Conservation (phyloP, 2,329 filamentous ascomycete genomes). For the Ceratocystis variospora region DNA sequence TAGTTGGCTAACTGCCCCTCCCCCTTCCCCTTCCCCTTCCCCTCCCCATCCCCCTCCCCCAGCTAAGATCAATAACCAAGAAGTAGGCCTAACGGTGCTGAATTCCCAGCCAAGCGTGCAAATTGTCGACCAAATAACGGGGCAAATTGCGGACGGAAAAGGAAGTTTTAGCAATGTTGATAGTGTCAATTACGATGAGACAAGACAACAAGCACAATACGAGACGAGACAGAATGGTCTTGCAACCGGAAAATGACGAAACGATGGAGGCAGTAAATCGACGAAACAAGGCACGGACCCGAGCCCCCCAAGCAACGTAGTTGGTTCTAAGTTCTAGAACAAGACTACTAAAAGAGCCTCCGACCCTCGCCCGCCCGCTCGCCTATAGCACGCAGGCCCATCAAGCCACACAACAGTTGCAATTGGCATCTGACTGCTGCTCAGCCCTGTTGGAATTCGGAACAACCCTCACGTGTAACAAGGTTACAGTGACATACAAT, state of each 20-base stretch:
- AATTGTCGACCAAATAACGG: background rate
- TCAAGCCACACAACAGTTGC: no score
- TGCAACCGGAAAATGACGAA: background rate
- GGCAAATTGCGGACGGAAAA: background rate
- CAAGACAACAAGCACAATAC: constrained; percentile 13
- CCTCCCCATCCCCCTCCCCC: no score
- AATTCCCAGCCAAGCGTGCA: no score
- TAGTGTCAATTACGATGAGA: background rate
- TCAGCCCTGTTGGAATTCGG: no score
- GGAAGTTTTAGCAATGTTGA: background rate
- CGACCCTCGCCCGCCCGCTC: no score
- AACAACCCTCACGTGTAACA: no score
- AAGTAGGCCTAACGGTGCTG: no score
- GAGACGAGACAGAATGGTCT: constrained; percentile 5
- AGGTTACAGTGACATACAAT: no score
- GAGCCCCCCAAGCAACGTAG: background rate
- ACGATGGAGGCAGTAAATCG: background rate
- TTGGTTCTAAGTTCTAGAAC: background rate
- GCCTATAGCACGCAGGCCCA: no score
- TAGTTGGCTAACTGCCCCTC: background rate
- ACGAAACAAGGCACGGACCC: background rate
- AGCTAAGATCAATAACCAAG: no score
- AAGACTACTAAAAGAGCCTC: background rate
- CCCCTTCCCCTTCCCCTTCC: no score
- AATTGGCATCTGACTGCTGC: no score